Evolutionary conservation across 1,139 yeast species (phyloP).

Genomic region (Candida mesenterica): DNA sequence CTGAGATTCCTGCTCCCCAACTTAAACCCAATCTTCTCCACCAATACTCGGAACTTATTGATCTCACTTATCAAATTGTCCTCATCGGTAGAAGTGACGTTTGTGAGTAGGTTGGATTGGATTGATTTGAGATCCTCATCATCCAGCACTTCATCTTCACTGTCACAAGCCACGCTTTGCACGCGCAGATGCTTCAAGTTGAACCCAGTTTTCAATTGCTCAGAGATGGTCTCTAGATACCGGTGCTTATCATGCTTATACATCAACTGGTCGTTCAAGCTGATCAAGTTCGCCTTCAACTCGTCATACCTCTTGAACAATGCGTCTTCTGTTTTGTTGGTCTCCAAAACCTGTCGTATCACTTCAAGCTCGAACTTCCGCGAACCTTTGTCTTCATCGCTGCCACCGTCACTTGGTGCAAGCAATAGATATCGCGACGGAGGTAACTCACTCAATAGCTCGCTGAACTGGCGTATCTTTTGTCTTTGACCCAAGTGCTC

Average conservation of each 20-base stretch:
- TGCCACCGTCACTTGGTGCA: constrained; percentile 1
- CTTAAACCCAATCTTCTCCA: constrained; percentile 25
- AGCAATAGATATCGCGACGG: constrained; percentile 30
- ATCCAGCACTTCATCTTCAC: constrained; percentile 21
- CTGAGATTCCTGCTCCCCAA: constrained; percentile 4
- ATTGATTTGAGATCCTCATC: constrained; percentile 8
- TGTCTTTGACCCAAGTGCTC: constrained; percentile 12
- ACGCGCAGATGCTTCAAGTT: constrained; percentile 1
- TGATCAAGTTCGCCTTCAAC: constrained; percentile 20
- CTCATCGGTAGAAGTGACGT: constrained; percentile 6
- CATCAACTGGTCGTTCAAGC: constrained; percentile 18
- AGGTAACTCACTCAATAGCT: constrained; percentile 33
- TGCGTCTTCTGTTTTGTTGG: constrained; percentile 1
- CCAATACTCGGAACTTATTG: constrained; percentile 30
- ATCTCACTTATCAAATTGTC: constrained; percentile 21
- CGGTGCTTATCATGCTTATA: constrained; percentile 29
- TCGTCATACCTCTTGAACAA: constrained; percentile 26
- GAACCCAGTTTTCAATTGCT: constrained; percentile 4
- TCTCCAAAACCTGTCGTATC: neutral
- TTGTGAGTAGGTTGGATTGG: constrained; percentile 15
- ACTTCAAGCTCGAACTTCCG: neutral
- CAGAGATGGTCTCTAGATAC: constrained; percentile 22
- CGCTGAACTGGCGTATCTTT: constrained; percentile 20
- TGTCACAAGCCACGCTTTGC: constrained; percentile 11
- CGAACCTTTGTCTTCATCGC: constrained; percentile 4